Base-by-base conservation (phyloP, 2,329 filamentous ascomycete genomes). In the Beauveria sp. region DNA sequence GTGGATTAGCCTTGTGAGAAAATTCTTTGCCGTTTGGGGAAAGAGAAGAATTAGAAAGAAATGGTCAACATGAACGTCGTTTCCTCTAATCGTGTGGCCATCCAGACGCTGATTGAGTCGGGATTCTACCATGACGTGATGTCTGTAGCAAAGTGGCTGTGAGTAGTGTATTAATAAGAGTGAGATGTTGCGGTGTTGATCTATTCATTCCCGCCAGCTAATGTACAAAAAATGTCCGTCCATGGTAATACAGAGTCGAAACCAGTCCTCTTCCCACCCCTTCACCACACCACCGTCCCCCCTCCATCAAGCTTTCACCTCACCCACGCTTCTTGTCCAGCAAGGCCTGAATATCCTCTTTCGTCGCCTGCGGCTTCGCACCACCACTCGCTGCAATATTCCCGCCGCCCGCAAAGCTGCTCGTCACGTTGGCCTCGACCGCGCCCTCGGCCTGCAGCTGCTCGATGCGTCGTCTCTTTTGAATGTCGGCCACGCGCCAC, bases 401-500 rank as follows among this genome's bases (percentile, higher is more conserved):
- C 2, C 71, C 71, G 54, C 71, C 72, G 0, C 72, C 69, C 28
- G 72, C 72, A 66, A 77, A 77, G 37, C 67, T 70, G 1, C 73
- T 70, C 44, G 69, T 70, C 7, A 77, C 74, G 16, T 74, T 73
- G 72, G 90, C 80, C 73, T 83, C 80, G 65, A 82, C 79, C 14
- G 89, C 90, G 64, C 89, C 89, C 72, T 93, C 88, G 52, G 80
- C 82, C 71, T 88, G 82, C 68, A 96, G 83, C 71, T 85, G 84
- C 68, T 89, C 87, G 65, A 96, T 78, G 26, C 91, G 89, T 75
- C 87, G 80, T 70, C 90, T 88, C 75, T 93, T 91, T 68, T 96
- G 90, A 70, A 90, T 83, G 68, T 99, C 94, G 76, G 96, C 93
- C 41, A 97, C 91, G 69, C 94, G 83, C 77, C 92, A 89, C 76